Conservation (phyloP, 345 rosid species). For the Carallia pectinifolia region DNA sequence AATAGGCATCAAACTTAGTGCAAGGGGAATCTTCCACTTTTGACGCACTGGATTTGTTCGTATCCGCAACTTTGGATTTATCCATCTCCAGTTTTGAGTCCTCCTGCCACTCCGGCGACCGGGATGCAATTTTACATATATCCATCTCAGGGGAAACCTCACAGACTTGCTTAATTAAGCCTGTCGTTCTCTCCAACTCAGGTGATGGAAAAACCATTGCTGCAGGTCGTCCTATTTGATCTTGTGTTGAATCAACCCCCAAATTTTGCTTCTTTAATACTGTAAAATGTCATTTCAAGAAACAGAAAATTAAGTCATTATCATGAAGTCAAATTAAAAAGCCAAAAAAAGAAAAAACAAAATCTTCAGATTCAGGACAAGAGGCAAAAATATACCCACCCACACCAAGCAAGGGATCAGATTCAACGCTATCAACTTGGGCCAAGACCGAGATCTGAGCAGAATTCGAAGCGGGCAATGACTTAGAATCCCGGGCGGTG, state of each 20-base stretch:
- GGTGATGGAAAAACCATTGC: slow-evolving; percentile 20
- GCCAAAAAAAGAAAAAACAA: neutral
- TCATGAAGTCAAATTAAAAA: neutral
- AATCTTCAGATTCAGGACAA: neutral
- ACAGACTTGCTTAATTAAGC: neutral
- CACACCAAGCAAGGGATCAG: slow-evolving; percentile 19
- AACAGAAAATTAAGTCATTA: neutral
- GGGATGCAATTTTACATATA: slow-evolving; percentile 18
- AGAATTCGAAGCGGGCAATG: slow-evolving; percentile 9
- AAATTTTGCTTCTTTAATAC: slow-evolving; percentile 30
- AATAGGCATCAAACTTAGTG: slow-evolving; percentile 22
- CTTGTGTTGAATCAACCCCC: slow-evolving; percentile 27
- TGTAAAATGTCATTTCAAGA: slow-evolving; percentile 19
- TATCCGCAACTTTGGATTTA: slow-evolving; percentile 20
- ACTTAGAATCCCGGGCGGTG: slow-evolving; percentile 4
- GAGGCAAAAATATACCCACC: slow-evolving; percentile 1
- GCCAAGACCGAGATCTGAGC: slow-evolving; percentile 7
- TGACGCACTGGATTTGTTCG: slow-evolving; percentile 15
- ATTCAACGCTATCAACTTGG: neutral
- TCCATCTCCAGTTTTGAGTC: slow-evolving; percentile 18
- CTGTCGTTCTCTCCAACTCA: slow-evolving; percentile 8
- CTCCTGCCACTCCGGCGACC: slow-evolving; percentile 18
- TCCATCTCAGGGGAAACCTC: slow-evolving; percentile 12
- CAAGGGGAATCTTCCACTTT: slow-evolving; percentile 18
- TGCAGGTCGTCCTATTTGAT: slow-evolving; percentile 12